These are phyloP conservation scores for Acidiella bohemica DNA, from an alignment of 495 filamentous ascomycete species.

Conservation along the genomic window DNA sequence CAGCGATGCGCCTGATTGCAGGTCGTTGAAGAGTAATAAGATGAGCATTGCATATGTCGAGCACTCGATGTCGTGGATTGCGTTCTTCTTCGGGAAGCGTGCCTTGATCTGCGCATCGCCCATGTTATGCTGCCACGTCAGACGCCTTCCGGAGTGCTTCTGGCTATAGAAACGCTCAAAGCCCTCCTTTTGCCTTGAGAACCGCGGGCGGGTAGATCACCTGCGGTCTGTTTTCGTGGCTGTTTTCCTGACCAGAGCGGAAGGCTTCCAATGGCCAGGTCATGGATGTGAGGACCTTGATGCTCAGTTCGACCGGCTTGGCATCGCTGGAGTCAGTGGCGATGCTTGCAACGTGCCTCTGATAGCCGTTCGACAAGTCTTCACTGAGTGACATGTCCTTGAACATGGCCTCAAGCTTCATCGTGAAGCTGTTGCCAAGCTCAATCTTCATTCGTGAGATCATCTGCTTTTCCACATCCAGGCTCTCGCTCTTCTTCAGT, in stretches of 20 bases:
- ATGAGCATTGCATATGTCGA: slow-evolving; percentile 89
- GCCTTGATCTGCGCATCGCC: slow-evolving; percentile 80
- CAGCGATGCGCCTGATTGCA: slow-evolving; percentile 48
- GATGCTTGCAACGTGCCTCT: slow-evolving; percentile 47
- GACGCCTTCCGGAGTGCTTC: slow-evolving; percentile 70
- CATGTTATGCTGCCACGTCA: slow-evolving; percentile 74
- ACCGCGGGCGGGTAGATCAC: slow-evolving; percentile 66
- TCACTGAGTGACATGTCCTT: slow-evolving; percentile 88
- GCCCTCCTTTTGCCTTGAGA: slow-evolving; percentile 60
- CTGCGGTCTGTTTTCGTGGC: slow-evolving; percentile 24
- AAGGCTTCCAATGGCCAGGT: slow-evolving; percentile 89
- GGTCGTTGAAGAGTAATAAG: slow-evolving; percentile 75
- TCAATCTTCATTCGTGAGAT: slow-evolving; percentile 92
- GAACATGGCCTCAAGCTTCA: slow-evolving; percentile 93
- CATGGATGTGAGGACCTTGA: slow-evolving; percentile 80
- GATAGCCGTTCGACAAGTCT: slow-evolving; percentile 67
- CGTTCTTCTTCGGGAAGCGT: slow-evolving; percentile 61
- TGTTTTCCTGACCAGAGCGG: slow-evolving; percentile 42
- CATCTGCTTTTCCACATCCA: slow-evolving; percentile 88
- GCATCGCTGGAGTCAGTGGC: slow-evolving; percentile 48
- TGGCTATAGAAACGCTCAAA: slow-evolving; percentile 84
- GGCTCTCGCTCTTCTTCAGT: slow-evolving; percentile 72
- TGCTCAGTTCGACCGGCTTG: slow-evolving; percentile 59
- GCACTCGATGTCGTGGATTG: slow-evolving; percentile 79
- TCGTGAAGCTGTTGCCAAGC: slow-evolving; percentile 84